A percentile compares a stretch with the other conserved stretches of the same genome.
Conservation (phyloP, 1,284 basidiomycete species). For the Austroboletus niveus region DNA sequence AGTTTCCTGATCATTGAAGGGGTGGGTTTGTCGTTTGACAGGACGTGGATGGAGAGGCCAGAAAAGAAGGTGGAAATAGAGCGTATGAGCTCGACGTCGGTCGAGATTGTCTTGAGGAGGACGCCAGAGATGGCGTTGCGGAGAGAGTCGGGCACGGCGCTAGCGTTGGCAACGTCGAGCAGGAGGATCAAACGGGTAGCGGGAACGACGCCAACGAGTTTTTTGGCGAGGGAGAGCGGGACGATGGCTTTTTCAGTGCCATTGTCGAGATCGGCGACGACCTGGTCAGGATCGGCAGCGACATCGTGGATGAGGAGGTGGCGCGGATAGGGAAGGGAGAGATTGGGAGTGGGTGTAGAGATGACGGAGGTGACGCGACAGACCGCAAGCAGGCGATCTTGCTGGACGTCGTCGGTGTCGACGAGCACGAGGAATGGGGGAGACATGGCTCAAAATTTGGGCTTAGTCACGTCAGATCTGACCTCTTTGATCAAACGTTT, state of each 20-base stretch:
- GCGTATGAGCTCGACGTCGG: slow-evolving; percentile 68
- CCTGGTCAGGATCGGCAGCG: slow-evolving; percentile 50
- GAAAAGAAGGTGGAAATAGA: slow-evolving; percentile 75
- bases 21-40: slow-evolving; percentile 53
- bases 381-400: slow-evolving; percentile 57
- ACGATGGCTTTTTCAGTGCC: slow-evolving; percentile 80
- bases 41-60: slow-evolving; percentile 60
- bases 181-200: slow-evolving; percentile 71
- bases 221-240: slow-evolving; percentile 61
- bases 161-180: slow-evolving; percentile 69
- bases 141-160: slow-evolving; percentile 71
- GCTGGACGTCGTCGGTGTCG: slow-evolving; percentile 40
- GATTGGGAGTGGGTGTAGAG: slow-evolving; percentile 38
- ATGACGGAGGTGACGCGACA: slow-evolving; percentile 77
- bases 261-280: slow-evolving; percentile 68
- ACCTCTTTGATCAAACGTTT: background rate
- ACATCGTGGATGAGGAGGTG: slow-evolving; percentile 58
- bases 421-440: slow-evolving; percentile 59
- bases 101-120: slow-evolving; percentile 65
- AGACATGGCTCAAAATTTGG: slow-evolving; percentile 15
- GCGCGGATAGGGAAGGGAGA: slow-evolving; percentile 34
- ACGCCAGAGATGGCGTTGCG: slow-evolving; percentile 74
- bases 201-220: slow-evolving; percentile 68
- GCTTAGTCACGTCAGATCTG: slow-evolving; percentile 15
- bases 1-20: slow-evolving; percentile 56